These are phyloP conservation scores for Alopecurus myosuroides DNA, from an alignment of 176 grass and related monocot genomes.

Conservation along the genomic window DNA sequence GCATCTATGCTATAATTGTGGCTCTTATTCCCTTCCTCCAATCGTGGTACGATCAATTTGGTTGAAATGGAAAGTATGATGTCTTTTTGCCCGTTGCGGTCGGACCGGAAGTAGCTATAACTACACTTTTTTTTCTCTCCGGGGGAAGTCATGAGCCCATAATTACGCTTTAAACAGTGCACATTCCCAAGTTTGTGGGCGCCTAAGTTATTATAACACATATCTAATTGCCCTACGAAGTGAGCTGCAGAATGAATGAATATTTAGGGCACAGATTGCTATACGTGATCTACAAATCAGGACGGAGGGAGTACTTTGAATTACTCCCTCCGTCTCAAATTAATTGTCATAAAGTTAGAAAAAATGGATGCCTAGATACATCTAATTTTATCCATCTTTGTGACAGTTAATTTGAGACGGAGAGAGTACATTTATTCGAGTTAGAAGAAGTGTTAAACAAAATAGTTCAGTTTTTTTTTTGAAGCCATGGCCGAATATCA, in stretches of 20 bases:
- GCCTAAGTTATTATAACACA: background rate
- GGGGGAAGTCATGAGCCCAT: no score
- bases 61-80: background rate
- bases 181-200: background rate
- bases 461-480: background rate
- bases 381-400: no score
- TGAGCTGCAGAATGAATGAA: no score
- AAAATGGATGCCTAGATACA: no score
- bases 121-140: background rate
- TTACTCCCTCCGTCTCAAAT: no score
- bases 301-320: no score
- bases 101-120: background rate
- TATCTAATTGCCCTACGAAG: no score
- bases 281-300: no score
- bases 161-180: background rate
- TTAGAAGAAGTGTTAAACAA: background rate
- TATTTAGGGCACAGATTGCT: no score
- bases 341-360: no score
- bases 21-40: background rate
- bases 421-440: background rate
- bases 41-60: background rate
- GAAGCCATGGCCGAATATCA: background rate
- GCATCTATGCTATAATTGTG: background rate
- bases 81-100: background rate
- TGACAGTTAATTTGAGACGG: no score